These are phyloP conservation scores for Cichorium intybus DNA, from an alignment of 140 eudicot genomes.

Conservation along the genomic window DNA sequence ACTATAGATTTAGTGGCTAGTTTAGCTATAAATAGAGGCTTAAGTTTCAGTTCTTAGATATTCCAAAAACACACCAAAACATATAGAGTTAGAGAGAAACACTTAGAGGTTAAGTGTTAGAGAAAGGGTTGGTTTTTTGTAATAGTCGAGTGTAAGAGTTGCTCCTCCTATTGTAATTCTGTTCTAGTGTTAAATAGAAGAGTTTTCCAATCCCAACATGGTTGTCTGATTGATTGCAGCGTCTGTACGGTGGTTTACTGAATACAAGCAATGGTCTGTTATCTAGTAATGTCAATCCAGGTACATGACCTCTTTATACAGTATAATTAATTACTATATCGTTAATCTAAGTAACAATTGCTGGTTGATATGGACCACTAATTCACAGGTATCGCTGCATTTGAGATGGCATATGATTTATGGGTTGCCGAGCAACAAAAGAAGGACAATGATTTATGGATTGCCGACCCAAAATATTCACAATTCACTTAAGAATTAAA, in stretches of 20 bases:
- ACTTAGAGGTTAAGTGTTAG: too few species aligned
- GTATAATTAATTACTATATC: neutral
- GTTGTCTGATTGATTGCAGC: slow-evolving; percentile 42
- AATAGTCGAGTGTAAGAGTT: too few species aligned
- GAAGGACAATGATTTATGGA: slow-evolving; percentile 51
- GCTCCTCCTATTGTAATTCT: too few species aligned
- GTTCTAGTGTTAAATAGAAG: too few species aligned
- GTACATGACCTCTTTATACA: slow-evolving; percentile 32
- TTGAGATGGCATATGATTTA: slow-evolving; percentile 55
- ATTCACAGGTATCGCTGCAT: slow-evolving; percentile 46
- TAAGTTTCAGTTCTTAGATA: too few species aligned
- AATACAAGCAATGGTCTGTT: slow-evolving; percentile 44
- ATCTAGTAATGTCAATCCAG: slow-evolving; percentile 53
- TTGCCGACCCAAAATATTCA: neutral
- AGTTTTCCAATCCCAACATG: too few species aligned
- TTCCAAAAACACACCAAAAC: too few species aligned
- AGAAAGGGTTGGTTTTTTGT: too few species aligned
- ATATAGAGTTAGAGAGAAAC: too few species aligned
- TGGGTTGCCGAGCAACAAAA: slow-evolving; percentile 68
- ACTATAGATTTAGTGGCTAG: too few species aligned
- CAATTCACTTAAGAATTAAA: neutral
- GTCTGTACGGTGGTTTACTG: slow-evolving; percentile 48
- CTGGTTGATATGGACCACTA: neutral
- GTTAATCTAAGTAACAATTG: neutral
- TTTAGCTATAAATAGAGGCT: too few species aligned